A percentile compares a stretch with the other conserved stretches of the same genome.
Evolutionary conservation across 768 basidiomycete genomes (phyloP).

Genomic region (Asterophora lycoperdoides): DNA sequence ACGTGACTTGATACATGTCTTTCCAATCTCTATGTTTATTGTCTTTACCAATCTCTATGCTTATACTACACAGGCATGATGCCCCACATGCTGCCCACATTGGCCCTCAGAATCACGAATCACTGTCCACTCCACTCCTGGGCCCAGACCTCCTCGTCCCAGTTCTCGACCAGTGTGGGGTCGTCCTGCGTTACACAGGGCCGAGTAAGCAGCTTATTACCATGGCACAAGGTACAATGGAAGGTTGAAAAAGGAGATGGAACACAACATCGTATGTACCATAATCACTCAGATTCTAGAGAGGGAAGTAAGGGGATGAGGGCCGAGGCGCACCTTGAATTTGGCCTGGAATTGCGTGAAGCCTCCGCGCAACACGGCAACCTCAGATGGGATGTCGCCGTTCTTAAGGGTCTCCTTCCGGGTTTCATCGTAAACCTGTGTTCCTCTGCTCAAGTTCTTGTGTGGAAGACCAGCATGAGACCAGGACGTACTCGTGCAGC

Average conservation of each 20-base stretch:
- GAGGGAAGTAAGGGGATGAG: not conserved
- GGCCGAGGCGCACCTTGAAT: constrained; percentile 54
- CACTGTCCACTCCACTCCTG: constrained; percentile 30
- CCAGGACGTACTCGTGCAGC: constrained; percentile 58
- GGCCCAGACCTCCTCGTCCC: constrained; percentile 65
- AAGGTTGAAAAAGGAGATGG: no score
- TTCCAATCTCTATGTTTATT: no score
- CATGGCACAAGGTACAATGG: no score
- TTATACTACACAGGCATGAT: not conserved
- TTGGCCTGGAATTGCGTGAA: constrained; percentile 67
- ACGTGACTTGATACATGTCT: no score
- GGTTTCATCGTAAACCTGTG: constrained; percentile 61
- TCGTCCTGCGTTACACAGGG: constrained; percentile 40
- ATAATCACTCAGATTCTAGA: no score
- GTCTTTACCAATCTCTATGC: no score
- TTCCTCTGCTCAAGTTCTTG: not conserved
- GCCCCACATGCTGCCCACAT: not conserved
- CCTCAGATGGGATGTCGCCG: constrained; percentile 44
- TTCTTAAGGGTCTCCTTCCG: constrained; percentile 43
- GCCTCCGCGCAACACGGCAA: constrained; percentile 66
- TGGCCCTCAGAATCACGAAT: no score
- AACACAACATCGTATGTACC: no score
- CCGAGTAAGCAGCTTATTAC: no score
- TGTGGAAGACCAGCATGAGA: not conserved
- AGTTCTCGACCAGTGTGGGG: constrained; percentile 69